Evolutionary conservation across 768 basidiomycete species (phyloP), one percentile per base, ranked within the genome.

Genomic region (Termitomyces heimii): DNA sequence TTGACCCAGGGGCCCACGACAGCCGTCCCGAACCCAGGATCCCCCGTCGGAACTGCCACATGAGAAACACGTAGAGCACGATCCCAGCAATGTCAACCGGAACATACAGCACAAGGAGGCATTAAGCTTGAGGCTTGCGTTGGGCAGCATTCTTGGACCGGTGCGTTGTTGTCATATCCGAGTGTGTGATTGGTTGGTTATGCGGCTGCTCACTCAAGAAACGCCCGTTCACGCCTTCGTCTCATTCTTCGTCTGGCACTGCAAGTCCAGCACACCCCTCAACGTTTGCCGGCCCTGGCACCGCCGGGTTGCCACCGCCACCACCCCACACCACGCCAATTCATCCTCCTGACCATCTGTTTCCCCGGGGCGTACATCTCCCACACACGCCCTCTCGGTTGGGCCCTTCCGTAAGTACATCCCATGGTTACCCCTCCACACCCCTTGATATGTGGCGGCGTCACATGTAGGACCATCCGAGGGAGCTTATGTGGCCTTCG

Each of bases 101-200:
- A 68, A 75, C 57, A 64, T 68, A 3, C 73, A 75, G 53, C 78
- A 80, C 59, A 74, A 74, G 44, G 78, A 81, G 56, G 78, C 80
- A 8, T 70, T 85, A 26, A 73, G 80, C 7, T 72, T 86, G 26
- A 74, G 80, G 37, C 76, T 83, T 28, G 83, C 80, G 0, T 68
- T 86, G 52, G 84, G 84, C 22, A 83, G 81, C 62, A 84, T 86
- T 43, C 68, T 86, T 13, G 71, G 79, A 12, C 83, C 83, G 60
- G 83, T 85, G 65, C 69, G 82, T 75, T 55, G 47, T 54, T 32
- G 24, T 52, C 31, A 48, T 59, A 55, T 18, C 50, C 28, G 20
- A 55, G 59, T 39, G 29, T 61, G 46, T 51, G 50, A 40, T 61
- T 61, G 45, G 37, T 20, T 35, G 50, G 49, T 45, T 52, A 54